These are phyloP conservation scores for Backusella australiensis DNA, from an alignment of 192 early-diverging fungal species.

Conservation along the genomic window DNA sequence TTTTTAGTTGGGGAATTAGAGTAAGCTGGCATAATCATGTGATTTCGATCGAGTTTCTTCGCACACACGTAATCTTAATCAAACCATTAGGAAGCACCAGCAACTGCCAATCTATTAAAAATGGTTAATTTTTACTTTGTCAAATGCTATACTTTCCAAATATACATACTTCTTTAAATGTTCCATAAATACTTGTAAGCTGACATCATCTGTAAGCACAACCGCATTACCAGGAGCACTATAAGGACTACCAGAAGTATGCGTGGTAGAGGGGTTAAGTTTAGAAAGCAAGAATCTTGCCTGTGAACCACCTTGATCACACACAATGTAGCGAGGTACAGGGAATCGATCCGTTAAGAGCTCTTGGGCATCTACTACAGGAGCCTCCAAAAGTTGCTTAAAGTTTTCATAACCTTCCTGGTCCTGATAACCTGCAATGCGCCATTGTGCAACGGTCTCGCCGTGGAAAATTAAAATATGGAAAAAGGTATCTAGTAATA, in stretches of 20 bases:
- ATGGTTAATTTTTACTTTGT: background rate
- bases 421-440: conserved; percentile 94
- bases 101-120: conserved; percentile 17
- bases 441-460: conserved; percentile 94
- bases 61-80: conserved; percentile 5
- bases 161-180: conserved; percentile 75
- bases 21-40: background rate
- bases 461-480: conserved; percentile 99
- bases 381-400: conserved; percentile 88
- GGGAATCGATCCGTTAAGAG: conserved; percentile 95
- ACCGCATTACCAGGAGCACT: conserved; percentile 75
- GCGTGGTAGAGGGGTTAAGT: conserved; percentile 96
- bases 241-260: conserved; percentile 73
- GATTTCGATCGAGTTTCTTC: background rate
- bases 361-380: conserved; percentile 88
- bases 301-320: conserved; percentile 95
- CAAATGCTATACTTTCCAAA: background rate
- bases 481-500: conserved; percentile 98
- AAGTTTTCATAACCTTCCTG: conserved; percentile 94
- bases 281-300: conserved; percentile 97
- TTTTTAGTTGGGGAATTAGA: background rate
- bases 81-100: conserved; percentile 21
- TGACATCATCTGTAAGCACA: conserved; percentile 98
- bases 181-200: conserved; percentile 96
- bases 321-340: conserved; percentile 96